A percentile compares a stretch with the other conserved stretches of the same genome.
Conservation (phyloP, 495 filamentous ascomycete genomes). For the Daldinia loculata region DNA sequence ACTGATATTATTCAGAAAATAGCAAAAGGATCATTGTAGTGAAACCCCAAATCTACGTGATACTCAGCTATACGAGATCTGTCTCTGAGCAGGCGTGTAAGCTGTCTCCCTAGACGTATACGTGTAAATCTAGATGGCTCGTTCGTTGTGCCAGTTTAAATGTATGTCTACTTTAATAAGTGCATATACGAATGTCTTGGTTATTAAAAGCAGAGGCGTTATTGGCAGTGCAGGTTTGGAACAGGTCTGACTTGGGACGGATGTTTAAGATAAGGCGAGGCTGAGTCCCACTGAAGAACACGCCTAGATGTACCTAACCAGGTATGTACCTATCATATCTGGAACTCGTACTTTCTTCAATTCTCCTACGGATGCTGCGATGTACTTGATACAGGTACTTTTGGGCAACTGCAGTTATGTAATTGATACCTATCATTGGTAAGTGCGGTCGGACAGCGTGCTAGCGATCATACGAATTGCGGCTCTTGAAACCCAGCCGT, state of each 20-base stretch:
- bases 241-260: neutral
- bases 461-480: constrained; percentile 38
- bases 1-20: neutral
- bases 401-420: neutral
- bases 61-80: neutral
- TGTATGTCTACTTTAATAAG: neutral
- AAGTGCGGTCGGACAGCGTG: constrained; percentile 24
- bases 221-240: neutral
- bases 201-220: neutral
- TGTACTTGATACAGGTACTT: neutral
- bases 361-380: neutral
- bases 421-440: constrained; percentile 2
- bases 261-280: constrained; percentile 17
- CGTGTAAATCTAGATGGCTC: neutral
- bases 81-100: neutral
- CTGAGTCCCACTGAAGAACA: constrained; percentile 11
- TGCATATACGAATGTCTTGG: neutral
- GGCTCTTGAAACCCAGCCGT: constrained; percentile 37
- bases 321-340: too few relatives aligned
- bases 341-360: neutral
- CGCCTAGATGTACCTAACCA: too few relatives aligned
- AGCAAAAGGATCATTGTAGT: too few relatives aligned
- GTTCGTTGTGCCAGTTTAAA: too few relatives aligned
- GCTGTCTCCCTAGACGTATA: neutral
- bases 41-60: too few relatives aligned